Conservation (phyloP, 768 basidiomycete genomes). For the Suillus americanus region DNA sequence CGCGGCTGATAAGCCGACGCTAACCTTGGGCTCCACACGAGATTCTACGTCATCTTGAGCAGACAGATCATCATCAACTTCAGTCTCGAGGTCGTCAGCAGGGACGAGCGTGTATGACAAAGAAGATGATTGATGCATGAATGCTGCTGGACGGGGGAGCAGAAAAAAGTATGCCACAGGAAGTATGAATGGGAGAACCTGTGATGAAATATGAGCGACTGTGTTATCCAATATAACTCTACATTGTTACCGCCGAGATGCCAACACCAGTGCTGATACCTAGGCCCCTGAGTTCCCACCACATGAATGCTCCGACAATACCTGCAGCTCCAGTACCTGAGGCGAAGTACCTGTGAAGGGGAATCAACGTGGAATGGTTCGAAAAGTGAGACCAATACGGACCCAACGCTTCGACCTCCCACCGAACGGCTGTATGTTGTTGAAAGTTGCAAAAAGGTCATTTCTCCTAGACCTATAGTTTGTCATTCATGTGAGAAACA, state of each 20-base stretch:
- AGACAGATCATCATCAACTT: slow-evolving; percentile 18
- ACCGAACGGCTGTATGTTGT: slow-evolving; percentile 75
- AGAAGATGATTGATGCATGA: slow-evolving; percentile 42
- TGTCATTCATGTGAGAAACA: slow-evolving; percentile 8
- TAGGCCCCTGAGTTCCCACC: slow-evolving; percentile 89
- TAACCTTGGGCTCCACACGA: slow-evolving; percentile 37
- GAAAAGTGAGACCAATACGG: slow-evolving; percentile 16
- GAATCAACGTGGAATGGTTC: neutral
- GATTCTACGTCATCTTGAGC: slow-evolving; percentile 25
- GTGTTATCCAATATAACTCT: slow-evolving; percentile 24
- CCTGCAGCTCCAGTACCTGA: slow-evolving; percentile 95
- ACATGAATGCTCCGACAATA: slow-evolving; percentile 86
- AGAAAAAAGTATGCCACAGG: slow-evolving; percentile 76
- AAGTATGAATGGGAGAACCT: slow-evolving; percentile 84
- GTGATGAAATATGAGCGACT: slow-evolving; percentile 8
- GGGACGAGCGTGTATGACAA: slow-evolving; percentile 39
- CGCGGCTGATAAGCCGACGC: slow-evolving; percentile 52
- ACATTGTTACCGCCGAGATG: slow-evolving; percentile 60
- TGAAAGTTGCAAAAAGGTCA: slow-evolving; percentile 93
- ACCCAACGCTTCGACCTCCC: slow-evolving; percentile 83
- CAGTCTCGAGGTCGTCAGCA: slow-evolving; percentile 25
- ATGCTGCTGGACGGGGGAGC: slow-evolving; percentile 60
- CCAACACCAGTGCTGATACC: slow-evolving; percentile 86
- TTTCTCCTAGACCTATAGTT: slow-evolving; percentile 80
- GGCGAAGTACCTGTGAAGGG: slow-evolving; percentile 71